Evolutionary conservation across 2,329 filamentous ascomycete species (phyloP), one percentile per base, ranked within the genome.

Genomic region (Metarhizium guizhouense): DNA sequence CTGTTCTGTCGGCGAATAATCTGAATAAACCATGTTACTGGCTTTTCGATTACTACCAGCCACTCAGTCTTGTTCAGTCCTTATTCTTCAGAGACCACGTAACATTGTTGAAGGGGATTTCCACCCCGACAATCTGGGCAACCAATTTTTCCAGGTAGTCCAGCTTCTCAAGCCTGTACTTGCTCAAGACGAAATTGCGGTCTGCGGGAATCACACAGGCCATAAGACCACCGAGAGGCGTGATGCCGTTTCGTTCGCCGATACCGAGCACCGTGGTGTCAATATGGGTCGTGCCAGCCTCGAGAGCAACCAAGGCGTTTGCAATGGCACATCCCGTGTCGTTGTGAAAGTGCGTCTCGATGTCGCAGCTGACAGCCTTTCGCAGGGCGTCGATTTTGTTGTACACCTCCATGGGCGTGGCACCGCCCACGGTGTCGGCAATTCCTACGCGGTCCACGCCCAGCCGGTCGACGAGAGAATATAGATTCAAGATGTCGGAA

Each of bases 351-450:
- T 94, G 89, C 34, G 83, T 87, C 74, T 94, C 88, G 61, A 93
- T 93, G 64, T 93, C 88, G 70, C 87, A 91, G 43, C 56, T 56
- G 36, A 65, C 63, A 16, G 62, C 63, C 29, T 63, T 61, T 47
- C 90, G 81, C 50, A 95, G 81, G 16, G 90, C 94, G 67, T 90
- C 79, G 61, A 95, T 85, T 34, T 95, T 80, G 69, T 95, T 88
- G 73, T 93, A 95, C 57, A 95, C 91, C 75, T 95, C 88, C 68
- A 90, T 80, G 55, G 92, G 91, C 34, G 83, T 84, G 56, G 89
- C 89, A 65, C 88, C 90, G 57, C 88, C 88, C 90, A 96, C 91
- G 11, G 91, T 96, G 70, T 96, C 92, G 51, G 92, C 92, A 69
- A 96, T 91, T 75, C 92, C 92, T 1, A 95, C 90, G 70, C 90